Evolutionary conservation across 805 yeast genomes (phyloP), one percentile per base, ranked within the genome.

Genomic region (Kurtzmaniella cleridarum): DNA sequence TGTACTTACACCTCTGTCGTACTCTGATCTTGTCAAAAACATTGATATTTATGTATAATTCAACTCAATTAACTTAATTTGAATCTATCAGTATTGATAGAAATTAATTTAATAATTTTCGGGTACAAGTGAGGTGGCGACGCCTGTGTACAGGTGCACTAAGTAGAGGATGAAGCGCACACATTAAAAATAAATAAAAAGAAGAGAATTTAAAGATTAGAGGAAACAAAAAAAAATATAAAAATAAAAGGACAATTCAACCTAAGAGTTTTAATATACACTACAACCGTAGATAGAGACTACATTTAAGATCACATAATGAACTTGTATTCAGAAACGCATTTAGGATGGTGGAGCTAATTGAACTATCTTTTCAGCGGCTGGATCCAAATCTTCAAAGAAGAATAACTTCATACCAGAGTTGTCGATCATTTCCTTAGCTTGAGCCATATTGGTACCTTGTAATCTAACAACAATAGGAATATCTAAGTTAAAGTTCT

Each of bases 11-110:
- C 98, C 99, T 64, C 99, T 84, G 61, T 93, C 99, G 64, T 93
- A 93, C 73, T 93, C 99, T 68, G 95, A 85, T 81, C 99, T 84
- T n/a, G 99, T 93, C 50, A 93, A 76, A 67, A 93, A 93, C 99
- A 93, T 93, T 20, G 24, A 20, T 20, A 5, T 8, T 20, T 20
- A 20, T 8, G 24, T 20, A 20, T 20, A 20, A 5, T 20, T 5
- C 24, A 5, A 20, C 24, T 20, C 24, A 20, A 20, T 20, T 20
- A 34, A 34, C 13, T n/a, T 12, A 17, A 23, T 14, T 26, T 23
- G 13, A 15, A 29, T 17, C 27, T 9, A 24, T 5, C 10, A 15
- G 35, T 18, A n/a, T 10, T 17, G 24, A 5, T 3, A 32, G 35
- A 14, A 16, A 11, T 13, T 3, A 26, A 9, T 9, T 29, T 23